These are phyloP conservation scores for Candolleomyces aberdarensis DNA, from an alignment of 768 basidiomycete species.

Conservation along the genomic window DNA sequence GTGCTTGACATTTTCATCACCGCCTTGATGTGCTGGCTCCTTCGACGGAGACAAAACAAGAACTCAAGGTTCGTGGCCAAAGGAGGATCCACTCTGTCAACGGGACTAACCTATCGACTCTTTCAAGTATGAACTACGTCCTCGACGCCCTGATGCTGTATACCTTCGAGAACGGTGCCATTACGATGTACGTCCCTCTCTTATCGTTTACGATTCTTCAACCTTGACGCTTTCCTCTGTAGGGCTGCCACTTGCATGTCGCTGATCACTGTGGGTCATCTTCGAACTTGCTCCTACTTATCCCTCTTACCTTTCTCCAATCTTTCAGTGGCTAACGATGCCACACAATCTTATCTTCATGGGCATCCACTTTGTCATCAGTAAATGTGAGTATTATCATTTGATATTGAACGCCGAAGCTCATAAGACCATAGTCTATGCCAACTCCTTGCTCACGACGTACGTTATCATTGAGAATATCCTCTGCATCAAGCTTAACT, in stretches of 20 bases:
- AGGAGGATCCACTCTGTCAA: background rate
- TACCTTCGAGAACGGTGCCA: slow-evolving; percentile 49
- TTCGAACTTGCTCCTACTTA: background rate
- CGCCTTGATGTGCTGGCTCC: slow-evolving; percentile 37
- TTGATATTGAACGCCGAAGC: background rate
- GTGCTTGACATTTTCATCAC: slow-evolving; percentile 48
- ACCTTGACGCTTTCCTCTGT: background rate
- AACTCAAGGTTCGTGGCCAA: slow-evolving; percentile 32
- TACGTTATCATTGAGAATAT: background rate
- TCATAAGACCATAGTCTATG: slow-evolving; percentile 33
- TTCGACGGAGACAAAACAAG: slow-evolving; percentile 35
- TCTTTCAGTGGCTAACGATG: slow-evolving; percentile 42
- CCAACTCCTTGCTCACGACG: slow-evolving; percentile 42
- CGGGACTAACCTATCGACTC: background rate
- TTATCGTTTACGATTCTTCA: background rate
- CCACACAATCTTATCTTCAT: slow-evolving; percentile 42
- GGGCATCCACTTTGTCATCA: slow-evolving; percentile 46
- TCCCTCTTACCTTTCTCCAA: background rate
- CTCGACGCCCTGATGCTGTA: slow-evolving; percentile 47
- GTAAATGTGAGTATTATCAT: slow-evolving; percentile 31
- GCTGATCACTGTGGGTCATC: slow-evolving; percentile 41
- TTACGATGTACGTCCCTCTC: slow-evolving; percentile 37
- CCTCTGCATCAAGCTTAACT: background rate
- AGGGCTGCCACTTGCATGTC: slow-evolving; percentile 46
- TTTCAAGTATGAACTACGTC: slow-evolving; percentile 39